phyloP scores from a whole-genome alignment of 106 monocot genomes.

The Xerophyta viscosa region DNA sequence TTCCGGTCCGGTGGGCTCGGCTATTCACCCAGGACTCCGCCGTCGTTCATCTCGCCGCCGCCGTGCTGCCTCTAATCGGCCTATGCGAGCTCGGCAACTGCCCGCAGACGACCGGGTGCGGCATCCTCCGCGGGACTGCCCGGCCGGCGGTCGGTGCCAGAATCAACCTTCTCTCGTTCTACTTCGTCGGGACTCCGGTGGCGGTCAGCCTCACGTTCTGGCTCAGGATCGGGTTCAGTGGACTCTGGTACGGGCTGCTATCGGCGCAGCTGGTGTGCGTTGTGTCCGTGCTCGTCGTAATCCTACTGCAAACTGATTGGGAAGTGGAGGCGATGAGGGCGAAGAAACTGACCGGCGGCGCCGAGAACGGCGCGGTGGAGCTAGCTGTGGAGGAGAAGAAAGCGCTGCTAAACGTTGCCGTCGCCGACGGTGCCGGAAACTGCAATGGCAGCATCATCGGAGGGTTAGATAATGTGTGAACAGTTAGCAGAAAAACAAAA shows the following conservation, averaged over 20 bases:
- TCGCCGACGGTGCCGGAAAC: too few species aligned
- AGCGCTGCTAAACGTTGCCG: too few species aligned
- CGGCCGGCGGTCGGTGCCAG: slow-evolving; percentile 1
- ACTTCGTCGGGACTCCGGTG: slow-evolving; percentile 4
- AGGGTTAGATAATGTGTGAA: neutral
- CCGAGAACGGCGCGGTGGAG: too few species aligned
- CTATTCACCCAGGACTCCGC: neutral
- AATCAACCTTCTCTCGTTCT: slow-evolving; percentile 2
- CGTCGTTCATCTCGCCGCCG: slow-evolving; percentile 5
- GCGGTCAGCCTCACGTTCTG: slow-evolving; percentile 3
- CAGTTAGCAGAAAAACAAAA: too few species aligned
- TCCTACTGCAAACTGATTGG: slow-evolving; percentile 1
- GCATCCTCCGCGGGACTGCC: slow-evolving; percentile 24
- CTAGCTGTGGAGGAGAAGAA: neutral
- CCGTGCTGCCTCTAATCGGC: slow-evolving; percentile 39
- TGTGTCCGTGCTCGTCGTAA: slow-evolving; percentile 1
- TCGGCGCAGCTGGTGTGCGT: neutral
- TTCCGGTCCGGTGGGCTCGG: neutral
- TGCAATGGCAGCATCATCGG: neutral
- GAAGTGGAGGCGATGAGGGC: slow-evolving; percentile 3
- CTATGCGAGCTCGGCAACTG: slow-evolving; percentile 49
- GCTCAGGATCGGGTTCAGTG: neutral
- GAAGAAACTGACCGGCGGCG: slow-evolving; percentile 5
- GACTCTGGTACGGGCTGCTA: slow-evolving; percentile 7
- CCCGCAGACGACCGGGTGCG: slow-evolving; percentile 46